Evolutionary conservation across 495 filamentous ascomycete species (phyloP).

Genomic region (Hypomontagnella monticulosa): DNA sequence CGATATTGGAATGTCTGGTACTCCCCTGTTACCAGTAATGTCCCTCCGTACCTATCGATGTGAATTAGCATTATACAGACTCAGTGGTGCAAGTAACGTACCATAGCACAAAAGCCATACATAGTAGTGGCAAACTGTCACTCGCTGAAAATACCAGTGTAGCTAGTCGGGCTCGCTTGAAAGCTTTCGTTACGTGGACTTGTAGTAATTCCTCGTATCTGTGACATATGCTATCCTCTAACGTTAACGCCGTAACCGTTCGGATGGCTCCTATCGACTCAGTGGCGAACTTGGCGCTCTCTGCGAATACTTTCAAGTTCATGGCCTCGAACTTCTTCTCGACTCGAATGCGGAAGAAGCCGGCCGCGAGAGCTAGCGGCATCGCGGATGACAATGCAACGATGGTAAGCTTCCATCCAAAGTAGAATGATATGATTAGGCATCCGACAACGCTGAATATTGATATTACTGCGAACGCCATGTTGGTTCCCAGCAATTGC

Average conservation of each 20-base stretch:
- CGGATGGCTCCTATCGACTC: constrained; percentile 66
- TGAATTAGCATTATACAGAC: not conserved
- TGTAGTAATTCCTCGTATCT: constrained; percentile 61
- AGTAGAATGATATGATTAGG: constrained; percentile 60
- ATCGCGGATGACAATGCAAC: constrained; percentile 60
- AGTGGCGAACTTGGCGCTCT: constrained; percentile 65
- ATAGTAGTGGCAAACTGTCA: constrained; percentile 62
- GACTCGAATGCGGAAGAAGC: constrained; percentile 62
- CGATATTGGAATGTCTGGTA: constrained; percentile 58
- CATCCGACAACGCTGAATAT: constrained; percentile 60
- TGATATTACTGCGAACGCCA: constrained; percentile 61
- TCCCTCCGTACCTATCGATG: constrained; percentile 53
- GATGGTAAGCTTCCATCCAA: constrained; percentile 67
- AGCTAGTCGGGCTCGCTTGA: constrained; percentile 61
- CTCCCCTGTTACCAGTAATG: constrained; percentile 52
- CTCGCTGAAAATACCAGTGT: constrained; percentile 61
- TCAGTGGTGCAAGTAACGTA: constrained; percentile 45
- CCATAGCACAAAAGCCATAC: constrained; percentile 67
- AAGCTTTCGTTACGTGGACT: constrained; percentile 61
- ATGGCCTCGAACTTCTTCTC: constrained; percentile 63
- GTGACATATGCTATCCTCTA: constrained; percentile 61
- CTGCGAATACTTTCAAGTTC: constrained; percentile 62
- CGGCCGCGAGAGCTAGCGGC: constrained; percentile 58
- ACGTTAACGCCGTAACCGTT: constrained; percentile 64
- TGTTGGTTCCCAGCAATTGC: constrained; percentile 67